Evolutionary conservation across 2,329 filamentous ascomycete species (phyloP), one percentile per base, ranked within the genome.

Genomic region (Hypoxylon sp.): DNA sequence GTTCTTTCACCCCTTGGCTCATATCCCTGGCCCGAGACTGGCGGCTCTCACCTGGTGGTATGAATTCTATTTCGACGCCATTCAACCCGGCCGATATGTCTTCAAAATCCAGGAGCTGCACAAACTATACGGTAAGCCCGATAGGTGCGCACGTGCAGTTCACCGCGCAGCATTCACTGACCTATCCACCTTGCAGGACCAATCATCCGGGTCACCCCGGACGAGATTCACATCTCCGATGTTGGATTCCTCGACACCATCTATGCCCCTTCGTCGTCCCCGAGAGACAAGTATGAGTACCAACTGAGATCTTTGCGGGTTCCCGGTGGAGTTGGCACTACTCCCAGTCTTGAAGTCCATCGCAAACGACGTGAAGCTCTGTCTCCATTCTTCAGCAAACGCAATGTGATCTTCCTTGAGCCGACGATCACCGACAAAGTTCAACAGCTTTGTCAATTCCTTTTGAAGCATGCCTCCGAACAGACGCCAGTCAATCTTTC

Each of bases 31-130:
- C 61, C 69, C 69, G 61, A 65, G 64, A 66, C 61, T 72, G 63
- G 69, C 69, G 64, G 69, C 69, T 66, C 66, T 70, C 68, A 70
- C 70, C 56, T 68, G 64, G 61, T 70, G 67, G 67, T 70, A 72
- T 70, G 70, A 72, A 67, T 66, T 68, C 59, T 72, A 72, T 64
- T 70, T 61, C 59, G 70, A 73, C 62, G 61, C 55, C 64, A 66
- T 70, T 66, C 69, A 63, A 68, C 64, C 59, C 57, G 79, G 79
- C 25, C 67, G 70, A 61, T 81, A 77, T 66, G 73, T 77, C 27
- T 79, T 75, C 61, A 73, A 80, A 61, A 77, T 81, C 20, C 62
- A 76, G 25, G 70, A 78, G 46, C 70, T 80, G 53, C 80, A 81
- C 63, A 66, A 74, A 54, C 48, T 73, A 74, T 81, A 81, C 68